phyloP scores from a whole-genome alignment of 2,329 filamentous ascomycete species.

The Ophiobolus disseminans region DNA sequence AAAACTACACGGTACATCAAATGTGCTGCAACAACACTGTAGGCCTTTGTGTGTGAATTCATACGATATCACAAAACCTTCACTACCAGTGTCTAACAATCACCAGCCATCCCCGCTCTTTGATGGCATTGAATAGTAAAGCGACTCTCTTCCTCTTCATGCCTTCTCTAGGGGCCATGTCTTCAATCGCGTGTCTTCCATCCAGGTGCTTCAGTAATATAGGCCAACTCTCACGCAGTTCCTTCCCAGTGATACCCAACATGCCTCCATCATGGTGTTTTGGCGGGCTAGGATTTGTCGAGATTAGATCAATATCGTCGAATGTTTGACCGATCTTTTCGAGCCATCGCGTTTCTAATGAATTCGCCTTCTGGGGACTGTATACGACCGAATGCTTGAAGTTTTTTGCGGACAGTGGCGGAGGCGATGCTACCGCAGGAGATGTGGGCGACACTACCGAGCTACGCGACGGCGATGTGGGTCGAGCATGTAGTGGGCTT shows the following conservation, averaged over 20 bases:
- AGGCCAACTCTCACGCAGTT: slow-evolving; percentile 71
- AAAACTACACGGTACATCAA: too few relatives aligned
- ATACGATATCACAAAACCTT: neutral
- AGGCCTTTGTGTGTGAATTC: too few relatives aligned
- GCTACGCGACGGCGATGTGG: slow-evolving; percentile 35
- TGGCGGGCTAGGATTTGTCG: slow-evolving; percentile 31
- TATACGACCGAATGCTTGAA: slow-evolving; percentile 61
- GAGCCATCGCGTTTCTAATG: slow-evolving; percentile 76
- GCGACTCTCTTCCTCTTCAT: slow-evolving; percentile 77
- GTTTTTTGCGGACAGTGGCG: slow-evolving; percentile 23
- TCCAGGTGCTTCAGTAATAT: slow-evolving; percentile 86
- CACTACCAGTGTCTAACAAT: slow-evolving; percentile 50
- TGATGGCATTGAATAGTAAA: slow-evolving; percentile 67
- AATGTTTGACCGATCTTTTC: slow-evolving; percentile 50
- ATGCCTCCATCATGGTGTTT: slow-evolving; percentile 23
- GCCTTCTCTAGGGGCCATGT: slow-evolving; percentile 83
- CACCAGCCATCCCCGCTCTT: slow-evolving; percentile 68
- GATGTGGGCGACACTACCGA: slow-evolving; percentile 25
- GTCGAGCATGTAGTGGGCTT: slow-evolving; percentile 43
- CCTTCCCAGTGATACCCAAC: slow-evolving; percentile 29
- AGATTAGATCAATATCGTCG: slow-evolving; percentile 49
- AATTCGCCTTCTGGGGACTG: slow-evolving; percentile 78
- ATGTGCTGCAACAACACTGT: too few relatives aligned
- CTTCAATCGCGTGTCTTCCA: slow-evolving; percentile 82
- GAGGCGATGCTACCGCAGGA: slow-evolving; percentile 21